These are phyloP conservation scores for Erythrophleum ivorense DNA, from an alignment of 331 rosid species.

Conservation along the genomic window DNA sequence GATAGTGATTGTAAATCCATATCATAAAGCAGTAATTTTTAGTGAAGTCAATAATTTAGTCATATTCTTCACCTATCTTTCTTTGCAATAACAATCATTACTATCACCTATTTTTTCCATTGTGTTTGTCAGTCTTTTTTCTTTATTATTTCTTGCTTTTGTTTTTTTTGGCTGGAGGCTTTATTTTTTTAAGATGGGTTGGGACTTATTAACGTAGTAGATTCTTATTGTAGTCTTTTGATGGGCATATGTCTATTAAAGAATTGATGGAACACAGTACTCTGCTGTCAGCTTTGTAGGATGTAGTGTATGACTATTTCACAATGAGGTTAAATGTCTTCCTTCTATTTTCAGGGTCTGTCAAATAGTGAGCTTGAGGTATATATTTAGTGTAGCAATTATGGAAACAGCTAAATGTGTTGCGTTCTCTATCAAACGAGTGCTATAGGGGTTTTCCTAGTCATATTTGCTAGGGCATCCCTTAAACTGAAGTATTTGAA, in stretches of 20 bases:
- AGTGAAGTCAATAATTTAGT: slow-evolving; percentile 26
- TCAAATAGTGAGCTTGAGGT: background rate
- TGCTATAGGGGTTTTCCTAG: background rate
- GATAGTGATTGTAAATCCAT: slow-evolving; percentile 11
- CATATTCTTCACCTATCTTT: slow-evolving; percentile 16
- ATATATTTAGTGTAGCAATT: background rate
- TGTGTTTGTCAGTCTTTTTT: background rate
- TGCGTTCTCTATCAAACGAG: background rate
- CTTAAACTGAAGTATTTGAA: background rate
- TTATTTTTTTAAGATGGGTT: background rate
- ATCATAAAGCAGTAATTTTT: background rate
- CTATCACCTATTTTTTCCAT: background rate
- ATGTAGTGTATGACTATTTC: background rate
- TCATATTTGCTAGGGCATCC: background rate
- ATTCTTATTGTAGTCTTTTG: background rate
- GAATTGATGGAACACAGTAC: background rate
- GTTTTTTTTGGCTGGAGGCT: background rate
- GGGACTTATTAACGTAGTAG: background rate
- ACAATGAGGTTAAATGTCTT: background rate
- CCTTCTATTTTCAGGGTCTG: background rate
- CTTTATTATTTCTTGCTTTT: background rate
- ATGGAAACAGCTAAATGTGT: background rate
- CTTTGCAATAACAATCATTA: background rate
- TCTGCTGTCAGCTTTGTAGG: background rate
- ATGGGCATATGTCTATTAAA: background rate